Evolutionary conservation across 495 filamentous ascomycete genomes (phyloP).

Genomic region (Talaromyces nanjingensis): DNA sequence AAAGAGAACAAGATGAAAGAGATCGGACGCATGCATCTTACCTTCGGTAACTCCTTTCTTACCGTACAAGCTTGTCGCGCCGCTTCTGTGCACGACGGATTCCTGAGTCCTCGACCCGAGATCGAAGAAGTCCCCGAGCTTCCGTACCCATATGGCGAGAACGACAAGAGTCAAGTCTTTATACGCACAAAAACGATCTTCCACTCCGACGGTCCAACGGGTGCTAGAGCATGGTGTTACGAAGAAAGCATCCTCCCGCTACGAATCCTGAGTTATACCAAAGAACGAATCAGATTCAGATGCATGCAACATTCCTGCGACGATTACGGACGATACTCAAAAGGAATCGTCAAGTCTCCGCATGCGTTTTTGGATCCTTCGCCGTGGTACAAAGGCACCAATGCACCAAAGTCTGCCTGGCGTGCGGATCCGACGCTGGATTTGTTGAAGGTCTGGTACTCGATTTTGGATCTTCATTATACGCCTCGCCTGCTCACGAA

Average conservation of each 20-base stretch:
- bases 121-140: background rate
- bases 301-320: background rate
- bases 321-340: background rate
- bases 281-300: background rate
- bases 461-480: background rate
- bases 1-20: constrained; percentile 10
- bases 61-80: constrained; percentile 6
- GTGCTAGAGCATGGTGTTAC: constrained; percentile 1
- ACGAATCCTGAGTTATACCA: background rate
- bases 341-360: background rate
- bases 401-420: background rate
- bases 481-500: background rate
- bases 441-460: constrained; percentile 1
- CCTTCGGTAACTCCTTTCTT: constrained; percentile 10
- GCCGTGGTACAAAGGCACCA: background rate
- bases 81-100: background rate
- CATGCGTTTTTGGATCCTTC: background rate
- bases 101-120: background rate
- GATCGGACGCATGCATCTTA: constrained; percentile 10
- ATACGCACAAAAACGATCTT: background rate
- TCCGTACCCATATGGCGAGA: background rate
- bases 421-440: background rate
- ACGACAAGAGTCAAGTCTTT: background rate
- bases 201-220: constrained; percentile 1
- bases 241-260: background rate